Evolutionary conservation across 1,139 yeast genomes (phyloP), one percentile per base, ranked within the genome.

Genomic region (Blastobotrys ciferrii): DNA sequence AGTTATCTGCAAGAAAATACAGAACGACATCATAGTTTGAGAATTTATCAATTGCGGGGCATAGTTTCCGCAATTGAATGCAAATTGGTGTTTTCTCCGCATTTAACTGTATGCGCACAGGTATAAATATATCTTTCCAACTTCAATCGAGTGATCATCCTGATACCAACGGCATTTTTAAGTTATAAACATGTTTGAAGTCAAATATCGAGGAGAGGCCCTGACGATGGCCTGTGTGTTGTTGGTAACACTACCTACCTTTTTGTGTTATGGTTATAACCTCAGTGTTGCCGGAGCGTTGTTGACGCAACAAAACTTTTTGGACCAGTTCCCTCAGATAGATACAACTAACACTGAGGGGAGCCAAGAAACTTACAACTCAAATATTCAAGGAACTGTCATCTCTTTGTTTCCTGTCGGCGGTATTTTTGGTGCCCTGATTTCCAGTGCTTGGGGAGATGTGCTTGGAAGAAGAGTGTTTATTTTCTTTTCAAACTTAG

Each of bases 391-490:
- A 28, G 67, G 67, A 37, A 52, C 63, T 4, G 58, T 58, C 7
- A 58, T 58, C 17, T 62, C 91, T 14, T 73, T 82, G 43, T 82
- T 85, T 61, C 82, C 84, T 60, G 69, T 83, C 43, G 89, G 91
- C 19, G 84, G 91, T 60, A 85, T 84, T 40, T 53, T 80, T 49
- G 94, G 95, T 50, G 88, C 91, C 23, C 66, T 85, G 25, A 61
- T 76, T n/a, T 69, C 84, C 17, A 75, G 82, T 25, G 70, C 76
- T 58, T 66, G 71, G 55, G 92, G 91, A 64, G 88, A 83, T 53
- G 66, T 56, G 46, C 62, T 74, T 36, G 94, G 94, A 52, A 80
- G 94, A 72, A 76, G 84, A 64, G 80, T 80, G 17, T 68, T 81
- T 54, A 78, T 85, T 53, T 69, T 81, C 40, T 42, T 69, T 30